These are phyloP conservation scores for Xylaria sp. DNA, from an alignment of 2,329 filamentous ascomycete genomes.

Conservation along the genomic window DNA sequence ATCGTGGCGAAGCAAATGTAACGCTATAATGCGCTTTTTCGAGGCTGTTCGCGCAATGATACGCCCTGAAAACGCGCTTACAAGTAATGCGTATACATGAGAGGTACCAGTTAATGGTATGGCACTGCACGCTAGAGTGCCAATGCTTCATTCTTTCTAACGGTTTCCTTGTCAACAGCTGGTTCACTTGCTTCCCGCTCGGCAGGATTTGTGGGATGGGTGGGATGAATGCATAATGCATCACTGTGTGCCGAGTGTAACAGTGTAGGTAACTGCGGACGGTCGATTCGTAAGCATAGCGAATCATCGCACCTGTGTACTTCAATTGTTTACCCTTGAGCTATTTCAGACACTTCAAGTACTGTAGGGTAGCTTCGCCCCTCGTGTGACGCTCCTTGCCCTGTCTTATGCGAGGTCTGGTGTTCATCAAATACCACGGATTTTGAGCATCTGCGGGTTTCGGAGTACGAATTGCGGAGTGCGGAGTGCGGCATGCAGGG, in stretches of 20 bases:
- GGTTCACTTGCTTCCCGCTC: conserved; percentile 25
- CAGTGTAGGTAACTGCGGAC: conserved; percentile 11
- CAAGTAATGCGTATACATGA: not conserved
- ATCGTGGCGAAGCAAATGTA: conserved; percentile 31
- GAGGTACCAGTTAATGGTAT: not conserved
- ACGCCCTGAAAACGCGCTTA: not conserved
- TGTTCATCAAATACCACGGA: conserved; percentile 5
- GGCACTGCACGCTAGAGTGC: not conserved
- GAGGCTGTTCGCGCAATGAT: not conserved
- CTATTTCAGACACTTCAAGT: conserved; percentile 8
- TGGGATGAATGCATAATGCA: conserved; percentile 24
- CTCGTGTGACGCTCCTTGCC: conserved; percentile 5
- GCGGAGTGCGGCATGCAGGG: conserved; percentile 1
- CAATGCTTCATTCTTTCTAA: not conserved
- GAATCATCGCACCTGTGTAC: conserved; percentile 3
- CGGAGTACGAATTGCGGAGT: conserved; percentile 7
- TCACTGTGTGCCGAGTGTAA: conserved; percentile 4
- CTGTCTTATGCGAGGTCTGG: conserved; percentile 14
- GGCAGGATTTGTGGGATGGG: conserved; percentile 28
- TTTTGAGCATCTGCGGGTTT: conserved; percentile 23
- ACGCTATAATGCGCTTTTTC: conserved; percentile 18
- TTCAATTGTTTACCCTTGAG: not conserved
- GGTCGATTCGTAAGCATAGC: conserved; percentile 14
- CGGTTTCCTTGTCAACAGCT: not conserved
- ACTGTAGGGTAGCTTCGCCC: not conserved